Conservation (phyloP, 495 filamentous ascomycete species). For the Podospora sp. region DNA sequence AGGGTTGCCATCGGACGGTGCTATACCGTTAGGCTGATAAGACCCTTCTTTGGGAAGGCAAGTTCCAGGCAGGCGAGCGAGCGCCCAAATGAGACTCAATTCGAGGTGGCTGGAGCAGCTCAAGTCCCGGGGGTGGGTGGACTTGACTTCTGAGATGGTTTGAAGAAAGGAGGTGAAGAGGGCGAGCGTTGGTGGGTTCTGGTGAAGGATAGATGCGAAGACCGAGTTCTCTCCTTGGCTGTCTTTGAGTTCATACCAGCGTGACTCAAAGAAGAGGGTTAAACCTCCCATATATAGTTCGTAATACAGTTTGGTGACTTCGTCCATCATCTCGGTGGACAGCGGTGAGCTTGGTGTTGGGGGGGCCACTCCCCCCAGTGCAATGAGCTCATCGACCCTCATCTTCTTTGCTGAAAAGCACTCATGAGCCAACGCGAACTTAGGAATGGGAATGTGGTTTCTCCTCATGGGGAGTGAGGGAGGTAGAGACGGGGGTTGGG, state of each 20-base stretch:
- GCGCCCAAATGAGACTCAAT: constrained; percentile 70
- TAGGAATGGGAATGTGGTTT: constrained; percentile 26
- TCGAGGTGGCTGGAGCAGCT: constrained; percentile 65
- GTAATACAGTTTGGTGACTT: constrained; percentile 73
- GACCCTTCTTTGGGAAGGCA: constrained; percentile 30
- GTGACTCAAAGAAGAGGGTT: constrained; percentile 79
- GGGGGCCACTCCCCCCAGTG: constrained; percentile 64
- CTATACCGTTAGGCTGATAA: constrained; percentile 4
- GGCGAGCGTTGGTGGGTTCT: constrained; percentile 60
- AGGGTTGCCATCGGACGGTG: constrained; percentile 50
- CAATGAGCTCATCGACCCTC: constrained; percentile 75
- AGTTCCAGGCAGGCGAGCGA: constrained; percentile 44
- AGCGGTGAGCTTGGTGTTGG: constrained; percentile 58
- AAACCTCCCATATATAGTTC: constrained; percentile 78
- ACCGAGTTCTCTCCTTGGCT: constrained; percentile 26
- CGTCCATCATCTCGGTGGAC: constrained; percentile 58
- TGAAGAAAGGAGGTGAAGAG: constrained; percentile 64
- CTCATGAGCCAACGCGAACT: constrained; percentile 49
- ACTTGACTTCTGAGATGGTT: constrained; percentile 40
- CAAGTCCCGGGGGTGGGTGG: constrained; percentile 62
- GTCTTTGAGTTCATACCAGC: constrained; percentile 69
- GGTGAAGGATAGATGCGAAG: constrained; percentile 50
- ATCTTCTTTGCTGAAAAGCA: constrained; percentile 65
- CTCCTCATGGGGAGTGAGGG: constrained; percentile 23
- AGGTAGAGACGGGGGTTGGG: constrained; percentile 30